Conservation (phyloP, 108 stramenopile species). For the Nannochloropsis gaditana region DNA sequence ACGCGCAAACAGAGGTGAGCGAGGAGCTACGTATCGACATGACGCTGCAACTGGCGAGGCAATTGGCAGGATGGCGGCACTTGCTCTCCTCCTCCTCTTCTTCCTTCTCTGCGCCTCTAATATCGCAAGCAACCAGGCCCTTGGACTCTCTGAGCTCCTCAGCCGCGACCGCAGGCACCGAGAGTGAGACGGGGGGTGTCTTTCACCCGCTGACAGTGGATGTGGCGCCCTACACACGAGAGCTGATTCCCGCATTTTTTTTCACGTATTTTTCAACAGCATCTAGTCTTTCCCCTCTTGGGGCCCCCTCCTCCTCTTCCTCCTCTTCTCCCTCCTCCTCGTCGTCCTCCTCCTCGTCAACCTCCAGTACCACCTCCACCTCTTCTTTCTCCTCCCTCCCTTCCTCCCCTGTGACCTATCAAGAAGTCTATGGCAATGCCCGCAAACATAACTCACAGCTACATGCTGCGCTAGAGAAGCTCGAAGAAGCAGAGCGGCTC, state of each 20-base stretch:
- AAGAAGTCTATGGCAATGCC: not conserved
- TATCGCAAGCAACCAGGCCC: no score
- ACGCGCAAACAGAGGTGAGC: not conserved
- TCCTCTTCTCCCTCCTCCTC: not conserved
- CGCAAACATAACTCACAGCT: conserved; percentile 3
- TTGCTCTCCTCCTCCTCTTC: not conserved
- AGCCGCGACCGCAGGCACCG: no score
- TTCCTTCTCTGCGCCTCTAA: not conserved
- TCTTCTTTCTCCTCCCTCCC: not conserved
- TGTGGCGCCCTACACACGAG: no score
- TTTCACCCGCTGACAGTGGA: no score
- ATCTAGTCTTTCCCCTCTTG: no score
- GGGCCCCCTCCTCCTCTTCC: no score
- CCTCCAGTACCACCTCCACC: not conserved
- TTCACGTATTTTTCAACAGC: no score
- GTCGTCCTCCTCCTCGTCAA: not conserved
- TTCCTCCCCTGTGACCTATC: not conserved
- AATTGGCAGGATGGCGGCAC: not conserved
- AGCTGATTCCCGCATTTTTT: no score
- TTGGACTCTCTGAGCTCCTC: no score
- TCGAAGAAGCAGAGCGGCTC: not conserved
- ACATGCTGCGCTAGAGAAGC: not conserved
- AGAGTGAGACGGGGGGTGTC: no score
- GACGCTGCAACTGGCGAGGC: not conserved
- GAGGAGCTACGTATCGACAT: not conserved